Conservation (phyloP, 2,329 filamentous ascomycete genomes). For the Fusarium bactridioides region DNA sequence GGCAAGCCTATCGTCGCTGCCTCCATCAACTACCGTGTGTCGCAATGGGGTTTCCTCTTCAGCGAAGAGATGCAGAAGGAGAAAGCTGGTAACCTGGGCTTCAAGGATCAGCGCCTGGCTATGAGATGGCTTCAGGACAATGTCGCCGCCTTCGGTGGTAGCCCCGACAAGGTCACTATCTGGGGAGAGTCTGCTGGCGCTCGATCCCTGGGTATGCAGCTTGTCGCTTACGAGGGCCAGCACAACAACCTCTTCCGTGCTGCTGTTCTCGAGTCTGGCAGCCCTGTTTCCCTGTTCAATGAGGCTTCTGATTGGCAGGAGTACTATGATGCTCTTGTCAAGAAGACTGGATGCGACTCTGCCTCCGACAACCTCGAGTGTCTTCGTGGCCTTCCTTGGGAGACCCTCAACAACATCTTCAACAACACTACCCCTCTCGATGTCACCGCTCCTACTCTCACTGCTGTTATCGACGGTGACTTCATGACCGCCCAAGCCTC, state of each 20-base stretch:
- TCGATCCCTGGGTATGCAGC: conserved; percentile 58
- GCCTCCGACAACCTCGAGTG: conserved; percentile 42
- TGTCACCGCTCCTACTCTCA: conserved; percentile 24
- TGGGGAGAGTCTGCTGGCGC: conserved; percentile 64
- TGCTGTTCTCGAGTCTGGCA: conserved; percentile 60
- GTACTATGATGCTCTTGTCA: conserved; percentile 44
- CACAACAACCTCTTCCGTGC: conserved; percentile 63
- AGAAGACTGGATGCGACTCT: conserved; percentile 34
- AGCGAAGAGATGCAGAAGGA: conserved; percentile 52
- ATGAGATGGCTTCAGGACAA: conserved; percentile 61
- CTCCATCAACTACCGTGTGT: conserved; percentile 60
- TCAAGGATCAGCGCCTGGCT: conserved; percentile 59
- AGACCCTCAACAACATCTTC: conserved; percentile 44
- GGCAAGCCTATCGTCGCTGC: conserved; percentile 59
- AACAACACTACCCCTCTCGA: conserved; percentile 33
- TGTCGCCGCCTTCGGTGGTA: conserved; percentile 58
- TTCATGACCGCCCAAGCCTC: conserved; percentile 55
- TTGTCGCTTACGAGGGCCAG: conserved; percentile 60
- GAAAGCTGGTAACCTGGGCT: conserved; percentile 59
- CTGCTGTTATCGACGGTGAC: conserved; percentile 47
- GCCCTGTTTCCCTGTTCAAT: conserved; percentile 42
- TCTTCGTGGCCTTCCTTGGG: conserved; percentile 44
- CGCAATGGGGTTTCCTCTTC: conserved; percentile 61
- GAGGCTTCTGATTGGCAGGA: conserved; percentile 36
- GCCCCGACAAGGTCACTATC: conserved; percentile 56